Base-by-base conservation (phyloP, 345 rosid genomes). In the Eucalyptus guilfoylei region DNA sequence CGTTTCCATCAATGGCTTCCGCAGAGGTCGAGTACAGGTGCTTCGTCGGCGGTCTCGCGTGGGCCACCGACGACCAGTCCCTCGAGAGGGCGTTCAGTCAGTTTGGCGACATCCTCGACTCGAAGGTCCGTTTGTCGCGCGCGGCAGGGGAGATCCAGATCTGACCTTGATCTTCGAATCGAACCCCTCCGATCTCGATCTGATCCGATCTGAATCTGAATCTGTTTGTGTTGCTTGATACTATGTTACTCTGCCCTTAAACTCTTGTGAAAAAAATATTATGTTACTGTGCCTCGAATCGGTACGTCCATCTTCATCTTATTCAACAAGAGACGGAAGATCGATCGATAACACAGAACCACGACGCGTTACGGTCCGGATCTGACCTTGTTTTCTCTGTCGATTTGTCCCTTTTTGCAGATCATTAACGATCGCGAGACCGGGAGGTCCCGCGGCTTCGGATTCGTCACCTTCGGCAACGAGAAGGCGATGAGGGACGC, bases 281-380 rank as follows among this genome's bases (percentile, higher is more conserved):
- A 89, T 90, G 90, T 92, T 93, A 94, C 93, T 92, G 89, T 91
- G 88, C 76, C 88, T 42, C 89, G 30, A 93, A 93, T 95, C 94
- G 99, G 99, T 97, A 97, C 97, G 99, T 96, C 92, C 96, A 90
- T 94, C 97, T 95, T 95, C 97, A 94, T 94, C 94, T 94, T 92
- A 86, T 86, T 86, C 60, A 47, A 54, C 13, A 49, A 87, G 93
- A 89, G 96, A 90, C 90, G 99, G 92, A 96, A 98, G 94, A 91
- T 95, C 97, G 95, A 89, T 87, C 91, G 91, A 83, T 83, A 72
- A 48, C 83, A 32, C 50, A 52, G 60, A 44, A 16, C 24, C 54
- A 2, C 8, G 60, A 49, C 24, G n/a, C 44, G 49, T 86, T 34
- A 14, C 32, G 26, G 13, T 14, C 87, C 54, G 80, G 47, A 89